These are phyloP conservation scores for Kazachstania martiniae DNA, from an alignment of 805 yeast species.

Conservation along the genomic window DNA sequence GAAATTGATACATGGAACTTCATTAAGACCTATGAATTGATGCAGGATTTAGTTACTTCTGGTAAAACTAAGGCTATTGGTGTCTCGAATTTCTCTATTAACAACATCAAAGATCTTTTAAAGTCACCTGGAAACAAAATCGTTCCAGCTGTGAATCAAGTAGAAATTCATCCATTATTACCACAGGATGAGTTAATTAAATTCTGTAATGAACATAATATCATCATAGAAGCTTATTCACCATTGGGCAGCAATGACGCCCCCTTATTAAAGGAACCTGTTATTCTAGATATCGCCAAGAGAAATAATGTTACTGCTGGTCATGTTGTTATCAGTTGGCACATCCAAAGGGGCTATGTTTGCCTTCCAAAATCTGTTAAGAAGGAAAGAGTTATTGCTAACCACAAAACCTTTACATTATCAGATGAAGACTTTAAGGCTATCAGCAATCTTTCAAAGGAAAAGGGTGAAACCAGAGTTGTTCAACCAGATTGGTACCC, in stretches of 20 bases:
- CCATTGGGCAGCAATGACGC: constrained; percentile 59
- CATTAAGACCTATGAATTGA: constrained; percentile 47
- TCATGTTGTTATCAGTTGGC: constrained; percentile 48
- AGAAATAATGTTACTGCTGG: constrained; percentile 35
- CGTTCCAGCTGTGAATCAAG: constrained; percentile 63
- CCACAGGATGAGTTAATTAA: constrained; percentile 52
- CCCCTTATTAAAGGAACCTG: constrained; percentile 38
- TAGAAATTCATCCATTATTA: constrained; percentile 65
- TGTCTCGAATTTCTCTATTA: constrained; percentile 59
- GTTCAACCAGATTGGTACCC: constrained; percentile 19
- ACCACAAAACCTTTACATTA: constrained; percentile 24
- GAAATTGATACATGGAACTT: constrained; percentile 32
- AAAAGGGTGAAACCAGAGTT: constrained; percentile 24
- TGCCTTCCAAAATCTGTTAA: constrained; percentile 42
- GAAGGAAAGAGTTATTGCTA: constrained; percentile 32
- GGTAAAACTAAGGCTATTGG: constrained; percentile 59
- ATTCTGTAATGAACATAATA: constrained; percentile 41
- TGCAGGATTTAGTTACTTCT: constrained; percentile 47
- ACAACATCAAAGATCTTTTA: constrained; percentile 41
- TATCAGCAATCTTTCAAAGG: constrained; percentile 20
- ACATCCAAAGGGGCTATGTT: constrained; percentile 42
- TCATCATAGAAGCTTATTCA: constrained; percentile 62
- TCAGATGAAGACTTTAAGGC: constrained; percentile 28
- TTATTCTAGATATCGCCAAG: constrained; percentile 35
- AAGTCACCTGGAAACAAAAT: constrained; percentile 36